phyloP scores from a whole-genome alignment of 2,329 filamentous ascomycete species.

The Lasiodiplodia sp. region DNA sequence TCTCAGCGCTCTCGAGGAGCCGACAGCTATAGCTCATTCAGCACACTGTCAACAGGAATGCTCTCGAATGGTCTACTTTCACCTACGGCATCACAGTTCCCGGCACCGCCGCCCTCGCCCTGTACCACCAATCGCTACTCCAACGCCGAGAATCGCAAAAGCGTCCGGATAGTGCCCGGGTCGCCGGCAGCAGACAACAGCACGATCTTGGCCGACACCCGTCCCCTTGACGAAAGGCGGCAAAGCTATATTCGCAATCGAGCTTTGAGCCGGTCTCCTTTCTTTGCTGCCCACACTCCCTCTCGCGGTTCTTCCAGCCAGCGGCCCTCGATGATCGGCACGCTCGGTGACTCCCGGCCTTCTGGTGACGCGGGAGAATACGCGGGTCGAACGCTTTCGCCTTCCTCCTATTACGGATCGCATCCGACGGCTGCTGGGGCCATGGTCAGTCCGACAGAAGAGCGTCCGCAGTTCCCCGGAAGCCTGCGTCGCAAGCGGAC shows the following conservation, averaged over 20 bases:
- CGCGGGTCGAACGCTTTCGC: neutral
- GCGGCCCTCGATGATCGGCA: conserved; percentile 25
- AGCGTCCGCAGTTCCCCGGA: conserved; percentile 6
- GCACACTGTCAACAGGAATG: conserved; percentile 49
- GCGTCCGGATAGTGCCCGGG: conserved; percentile 46
- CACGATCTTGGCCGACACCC: conserved; percentile 40
- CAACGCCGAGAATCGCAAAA: conserved; percentile 40
- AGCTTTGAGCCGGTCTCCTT: conserved; percentile 46
- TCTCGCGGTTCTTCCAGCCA: conserved; percentile 40
- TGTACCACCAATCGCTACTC: conserved; percentile 37
- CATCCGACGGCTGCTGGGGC: conserved; percentile 3
- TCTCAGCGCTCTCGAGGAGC: conserved; percentile 33
- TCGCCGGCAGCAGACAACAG: conserved; percentile 43
- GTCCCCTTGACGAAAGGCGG: conserved; percentile 50
- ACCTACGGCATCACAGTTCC: conserved; percentile 47
- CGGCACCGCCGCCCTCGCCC: conserved; percentile 39
- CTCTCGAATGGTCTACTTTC: conserved; percentile 38
- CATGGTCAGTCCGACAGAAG: neutral
- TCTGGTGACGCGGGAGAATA: neutral
- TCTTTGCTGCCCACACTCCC: conserved; percentile 47
- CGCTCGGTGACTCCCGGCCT: conserved; percentile 9
- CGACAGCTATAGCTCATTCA: conserved; percentile 47
- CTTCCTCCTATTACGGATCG: neutral
- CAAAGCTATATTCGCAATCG: conserved; percentile 53
- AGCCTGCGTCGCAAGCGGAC: conserved; percentile 28